phyloP scores from a whole-genome alignment of 768 basidiomycete species.

The Fomitopsis serialis region DNA sequence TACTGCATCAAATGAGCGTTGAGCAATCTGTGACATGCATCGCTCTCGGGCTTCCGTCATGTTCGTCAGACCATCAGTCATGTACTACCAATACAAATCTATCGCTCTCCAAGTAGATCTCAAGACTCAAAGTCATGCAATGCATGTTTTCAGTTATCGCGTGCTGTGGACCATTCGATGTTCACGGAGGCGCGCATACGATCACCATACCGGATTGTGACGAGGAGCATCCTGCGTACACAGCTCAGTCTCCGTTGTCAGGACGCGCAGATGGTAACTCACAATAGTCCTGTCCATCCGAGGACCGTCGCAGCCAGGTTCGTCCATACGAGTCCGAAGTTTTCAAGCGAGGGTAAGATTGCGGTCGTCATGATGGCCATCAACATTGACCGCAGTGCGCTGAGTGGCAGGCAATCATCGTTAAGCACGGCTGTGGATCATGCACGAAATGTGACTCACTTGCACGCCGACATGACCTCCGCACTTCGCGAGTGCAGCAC shows the following conservation, averaged over 20 bases:
- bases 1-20: too few species aligned
- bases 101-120: too few species aligned
- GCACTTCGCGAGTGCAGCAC: slow-evolving; percentile 56
- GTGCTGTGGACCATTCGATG: background rate
- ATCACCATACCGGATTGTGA: background rate
- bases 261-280: slow-evolving; percentile 17
- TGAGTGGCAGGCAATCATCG: slow-evolving; percentile 13
- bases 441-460: slow-evolving; percentile 31
- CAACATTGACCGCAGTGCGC: slow-evolving; percentile 43
- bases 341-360: slow-evolving; percentile 50
- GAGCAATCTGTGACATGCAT: too few species aligned
- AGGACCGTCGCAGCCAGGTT: slow-evolving; percentile 41
- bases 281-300: slow-evolving; percentile 49
- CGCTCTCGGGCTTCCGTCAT: too few species aligned
- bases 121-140: too few species aligned
- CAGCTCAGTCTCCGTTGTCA: background rate
- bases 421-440: background rate
- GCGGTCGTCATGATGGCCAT: slow-evolving; percentile 37
- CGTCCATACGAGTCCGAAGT: slow-evolving; percentile 45
- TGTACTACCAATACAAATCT: too few species aligned
- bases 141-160: background rate
- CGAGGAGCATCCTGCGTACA: background rate
- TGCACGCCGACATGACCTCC: slow-evolving; percentile 53
- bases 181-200: background rate
- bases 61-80: too few species aligned